Evolutionary conservation across 805 yeast species (phyloP), one percentile per base, ranked within the genome.

Genomic region (Candida parachauliodes): DNA sequence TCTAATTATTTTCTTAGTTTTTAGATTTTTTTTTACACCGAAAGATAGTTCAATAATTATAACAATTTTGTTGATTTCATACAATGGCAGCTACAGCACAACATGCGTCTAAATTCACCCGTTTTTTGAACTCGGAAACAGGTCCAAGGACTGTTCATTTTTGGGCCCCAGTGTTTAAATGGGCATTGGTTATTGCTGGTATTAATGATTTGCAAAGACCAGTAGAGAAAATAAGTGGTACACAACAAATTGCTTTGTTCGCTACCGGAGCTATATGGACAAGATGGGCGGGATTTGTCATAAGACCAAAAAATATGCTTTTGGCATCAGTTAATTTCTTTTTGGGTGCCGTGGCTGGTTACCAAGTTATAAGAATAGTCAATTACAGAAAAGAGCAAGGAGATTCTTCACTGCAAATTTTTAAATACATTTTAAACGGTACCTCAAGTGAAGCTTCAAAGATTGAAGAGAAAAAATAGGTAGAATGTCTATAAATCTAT

Each of bases 111-210:
- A 77, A 76, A 32, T 86, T 91, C 62, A 65, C 75, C 43, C 74
- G 85, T 54, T 88, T 81, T 56, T 58, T 87, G 57, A 77, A 81
- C 51, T 81, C 96, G 12, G 94, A 84, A 58, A 87, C 98, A 14
- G 98, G 98, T 22, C 98, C 98, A 28, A 81, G 68, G 58, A 91
- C 98, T n/a, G 89, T 93, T 40, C 98, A 91, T 59, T 91, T 91
- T 65, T 91, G 98, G 98, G 94, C 74, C 1, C 73, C 73, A 8
- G 66, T 66, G 4, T 54, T 65, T 47, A 68, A 82, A 68, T 91
- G 98, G 98, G 73, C 85, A 11, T 72, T 91, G 44, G 98, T 93
- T 20, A 51, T 88, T 50, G 98, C 98, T 11, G 98, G 98, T 41
- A 71, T 87, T 45, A 81, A 74, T 54, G 98, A 91, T 62, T 68